Base-by-base conservation (phyloP, 768 basidiomycete species). In the Leccinum ochraceum region DNA sequence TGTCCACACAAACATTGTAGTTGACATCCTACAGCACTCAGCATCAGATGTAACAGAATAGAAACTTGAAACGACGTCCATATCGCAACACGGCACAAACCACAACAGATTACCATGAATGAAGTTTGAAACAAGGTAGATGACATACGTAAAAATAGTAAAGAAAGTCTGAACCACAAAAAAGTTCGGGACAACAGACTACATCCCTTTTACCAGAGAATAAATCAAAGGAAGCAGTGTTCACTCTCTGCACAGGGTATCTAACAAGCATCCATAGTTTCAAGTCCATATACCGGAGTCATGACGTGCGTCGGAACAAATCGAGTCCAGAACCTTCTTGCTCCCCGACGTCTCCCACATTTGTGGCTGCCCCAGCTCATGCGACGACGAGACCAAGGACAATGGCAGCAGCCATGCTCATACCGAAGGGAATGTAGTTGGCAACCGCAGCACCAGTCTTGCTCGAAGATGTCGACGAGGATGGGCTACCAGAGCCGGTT, bases 341-440 rank as follows among this genome's bases (percentile, higher is more conserved):
- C 20, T 46, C 30, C 22, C 1, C 32, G 37, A 24, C 16, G 17
- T 39, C 63, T 57, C 57, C 49, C 54, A 61, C 22, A 55, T 11
- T 4, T 17, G 36, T 58, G 67, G 39, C 52, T 34, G 20, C 30
- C 42, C 17, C 3, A 2, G 9, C 36, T 69, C 59, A 74, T 11
- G 70, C 72, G 20, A 75, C 67, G 16, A 69, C 57, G 16, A 74
- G 57, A 22, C 74, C 72, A 17, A 75, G 60, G 1, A 60, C 14
- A 39, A 70, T 54, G 22, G 74, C 73, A 11, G 67, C 70, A 13
- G 48, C 72, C 68, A 74, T 70, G 61, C 72, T 63, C 64, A 74
- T 57, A 20, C 73, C 72, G 2, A 63, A 56, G 4, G 73, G 74
- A 7, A 69, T 48, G 30, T 74, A 72, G 42, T 70, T 66, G 30